These are phyloP conservation scores for Chrysanthemum lavandulifolium DNA, from an alignment of 129 eudicot genomes.

Conservation along the genomic window DNA sequence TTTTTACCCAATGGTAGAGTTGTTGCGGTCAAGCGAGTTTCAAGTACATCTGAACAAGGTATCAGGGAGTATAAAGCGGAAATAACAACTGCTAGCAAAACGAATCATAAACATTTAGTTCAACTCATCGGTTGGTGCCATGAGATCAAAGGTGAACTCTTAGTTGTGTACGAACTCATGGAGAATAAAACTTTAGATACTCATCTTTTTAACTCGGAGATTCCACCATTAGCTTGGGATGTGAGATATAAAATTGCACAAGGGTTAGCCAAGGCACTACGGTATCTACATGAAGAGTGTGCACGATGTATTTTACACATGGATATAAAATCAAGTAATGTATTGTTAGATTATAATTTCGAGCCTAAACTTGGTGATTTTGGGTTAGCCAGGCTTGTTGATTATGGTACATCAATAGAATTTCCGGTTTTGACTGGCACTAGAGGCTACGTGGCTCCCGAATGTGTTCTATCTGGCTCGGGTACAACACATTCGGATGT, in stretches of 20 bases:
- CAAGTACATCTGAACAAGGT: background rate
- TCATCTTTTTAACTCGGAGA: background rate
- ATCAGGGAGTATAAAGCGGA: background rate
- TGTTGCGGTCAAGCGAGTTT: background rate
- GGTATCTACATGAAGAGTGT: background rate
- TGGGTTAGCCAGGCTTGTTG: background rate
- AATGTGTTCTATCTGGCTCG: background rate
- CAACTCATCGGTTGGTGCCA: slow-evolving; percentile 4
- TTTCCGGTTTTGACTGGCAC: background rate
- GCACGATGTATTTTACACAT: background rate
- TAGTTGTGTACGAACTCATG: background rate
- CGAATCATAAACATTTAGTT: background rate
- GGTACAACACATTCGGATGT: background rate
- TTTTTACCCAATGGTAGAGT: background rate
- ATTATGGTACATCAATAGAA: background rate
- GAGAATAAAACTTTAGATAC: background rate
- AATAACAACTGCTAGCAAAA: background rate
- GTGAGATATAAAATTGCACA: background rate
- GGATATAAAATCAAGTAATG: background rate
- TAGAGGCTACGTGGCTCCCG: background rate
- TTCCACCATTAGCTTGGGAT: background rate
- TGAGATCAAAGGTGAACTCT: background rate
- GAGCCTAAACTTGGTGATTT: background rate
- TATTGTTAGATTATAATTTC: background rate
- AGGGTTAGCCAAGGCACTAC: background rate